Evolutionary conservation across 1,284 basidiomycete genomes (phyloP).

Genomic region (Cutaneotrichosporon cavernicola): DNA sequence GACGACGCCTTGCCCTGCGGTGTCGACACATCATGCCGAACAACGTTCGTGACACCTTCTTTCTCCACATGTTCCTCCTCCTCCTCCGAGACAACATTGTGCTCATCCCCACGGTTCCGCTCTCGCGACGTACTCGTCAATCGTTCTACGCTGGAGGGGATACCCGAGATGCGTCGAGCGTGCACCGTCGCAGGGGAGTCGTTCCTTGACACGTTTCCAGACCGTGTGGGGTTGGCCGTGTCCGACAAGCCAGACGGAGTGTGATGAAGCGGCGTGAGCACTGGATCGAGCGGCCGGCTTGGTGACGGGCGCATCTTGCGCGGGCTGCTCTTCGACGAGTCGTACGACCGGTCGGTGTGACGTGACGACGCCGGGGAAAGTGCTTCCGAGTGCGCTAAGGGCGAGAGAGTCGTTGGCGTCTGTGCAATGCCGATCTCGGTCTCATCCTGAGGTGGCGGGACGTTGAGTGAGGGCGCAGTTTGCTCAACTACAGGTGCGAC

Average conservation of each 20-base stretch:
- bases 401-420: conserved; percentile 8
- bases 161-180: conserved; percentile 22
- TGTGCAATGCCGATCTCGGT: not conserved
- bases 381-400: not conserved
- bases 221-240: not conserved
- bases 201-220: not conserved
- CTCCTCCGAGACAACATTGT: not conserved
- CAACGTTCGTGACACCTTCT: conserved; percentile 1
- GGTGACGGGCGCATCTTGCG: conserved; percentile 11
- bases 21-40: conserved; percentile 26
- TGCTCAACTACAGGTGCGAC: not conserved
- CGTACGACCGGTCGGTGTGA: conserved; percentile 12
- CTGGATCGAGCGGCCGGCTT: conserved; percentile 20
- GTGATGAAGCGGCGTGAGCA: conserved; percentile 22
- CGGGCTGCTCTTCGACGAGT: conserved; percentile 8
- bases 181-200: conserved; percentile 23
- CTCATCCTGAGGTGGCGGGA: not conserved
- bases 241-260: conserved; percentile 11
- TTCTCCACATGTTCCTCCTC: not conserved
- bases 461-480: conserved; percentile 2
- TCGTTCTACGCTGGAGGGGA: conserved; percentile 17
- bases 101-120: not conserved
- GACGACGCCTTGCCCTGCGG: conserved; percentile 17
- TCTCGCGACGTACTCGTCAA: not conserved
- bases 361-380: conserved; percentile 21